Evolutionary conservation across 1,284 basidiomycete species (phyloP).

Genomic region (Moniliophthora roreri): DNA sequence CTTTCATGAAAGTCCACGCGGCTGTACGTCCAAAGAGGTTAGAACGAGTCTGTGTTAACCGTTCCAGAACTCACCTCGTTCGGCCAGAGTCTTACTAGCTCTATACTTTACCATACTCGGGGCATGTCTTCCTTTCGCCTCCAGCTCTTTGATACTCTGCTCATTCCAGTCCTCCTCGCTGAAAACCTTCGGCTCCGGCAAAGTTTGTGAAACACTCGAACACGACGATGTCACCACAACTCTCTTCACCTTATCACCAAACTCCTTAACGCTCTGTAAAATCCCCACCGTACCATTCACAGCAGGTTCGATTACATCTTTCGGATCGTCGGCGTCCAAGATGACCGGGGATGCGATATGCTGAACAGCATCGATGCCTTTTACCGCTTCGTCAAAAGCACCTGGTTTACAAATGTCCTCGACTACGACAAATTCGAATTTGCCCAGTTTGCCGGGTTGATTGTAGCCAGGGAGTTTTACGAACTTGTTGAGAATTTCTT

Average conservation of each 20-base stretch:
- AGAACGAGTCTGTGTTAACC: not conserved
- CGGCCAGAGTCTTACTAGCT: conserved; percentile 47
- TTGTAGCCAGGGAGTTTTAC: not conserved
- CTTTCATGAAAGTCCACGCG: conserved; percentile 43
- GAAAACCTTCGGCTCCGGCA: conserved; percentile 28
- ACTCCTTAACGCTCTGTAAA: conserved; percentile 34
- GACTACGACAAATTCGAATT: conserved; percentile 26
- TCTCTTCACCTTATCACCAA: conserved; percentile 45
- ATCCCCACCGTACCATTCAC: conserved; percentile 42
- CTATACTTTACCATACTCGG: conserved; percentile 31
- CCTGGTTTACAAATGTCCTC: conserved; percentile 26
- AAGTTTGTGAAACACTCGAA: conserved; percentile 47
- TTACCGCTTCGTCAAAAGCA: conserved; percentile 32
- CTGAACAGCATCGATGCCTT: conserved; percentile 27
- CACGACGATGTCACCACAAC: conserved; percentile 67
- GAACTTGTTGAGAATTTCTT: conserved; percentile 24
- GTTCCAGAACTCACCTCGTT: conserved; percentile 32
- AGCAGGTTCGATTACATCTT: conserved; percentile 41
- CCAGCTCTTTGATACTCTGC: conserved; percentile 32
- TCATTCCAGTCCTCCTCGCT: conserved; percentile 61
- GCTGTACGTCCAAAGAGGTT: conserved; percentile 24
- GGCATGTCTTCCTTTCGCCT: conserved; percentile 43
- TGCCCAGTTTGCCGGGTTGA: conserved; percentile 19
- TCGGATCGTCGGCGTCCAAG: conserved; percentile 15
- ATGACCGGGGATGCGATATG: conserved; percentile 28